A percentile compares a stretch with the other conserved stretches of the same genome.
Evolutionary conservation across 164 flowering plant species (phyloP).

Genomic region (Protea cynaroides): DNA sequence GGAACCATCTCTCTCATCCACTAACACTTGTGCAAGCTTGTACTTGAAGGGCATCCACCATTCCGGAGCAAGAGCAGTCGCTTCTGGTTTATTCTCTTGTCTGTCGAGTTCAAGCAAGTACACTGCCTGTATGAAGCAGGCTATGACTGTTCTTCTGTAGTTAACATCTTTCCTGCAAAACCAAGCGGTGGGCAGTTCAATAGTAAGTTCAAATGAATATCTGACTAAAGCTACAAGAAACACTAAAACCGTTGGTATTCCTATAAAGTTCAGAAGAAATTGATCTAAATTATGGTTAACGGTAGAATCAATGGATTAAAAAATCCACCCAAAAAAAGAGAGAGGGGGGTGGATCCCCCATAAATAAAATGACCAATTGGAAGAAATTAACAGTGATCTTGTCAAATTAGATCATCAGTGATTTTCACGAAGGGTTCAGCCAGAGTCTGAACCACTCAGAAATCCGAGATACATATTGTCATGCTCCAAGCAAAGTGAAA

Average conservation of each 20-base stretch:
- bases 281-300: background rate
- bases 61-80: slow-evolving; percentile 80
- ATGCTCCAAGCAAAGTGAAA: too few relatives aligned
- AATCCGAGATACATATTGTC: background rate
- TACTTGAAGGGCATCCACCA: slow-evolving; percentile 97
- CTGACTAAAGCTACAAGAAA: background rate
- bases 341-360: background rate
- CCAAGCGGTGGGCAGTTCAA: background rate
- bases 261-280: background rate
- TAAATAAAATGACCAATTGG: background rate
- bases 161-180: slow-evolving; percentile 72
- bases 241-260: background rate
- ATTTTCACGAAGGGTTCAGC: background rate
- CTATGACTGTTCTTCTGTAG: slow-evolving; percentile 79
- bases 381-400: too few relatives aligned
- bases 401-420: background rate
- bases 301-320: background rate
- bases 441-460: background rate
- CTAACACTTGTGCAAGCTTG: slow-evolving; percentile 51
- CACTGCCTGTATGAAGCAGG: slow-evolving; percentile 90
- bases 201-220: background rate
- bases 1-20: slow-evolving; percentile 86
- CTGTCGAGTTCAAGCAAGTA: slow-evolving; percentile 89
- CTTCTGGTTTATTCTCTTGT: slow-evolving; percentile 63
- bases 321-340: background rate